phyloP scores from a whole-genome alignment of 2,329 filamentous ascomycete genomes.

The Microcyclospora pomicola region DNA sequence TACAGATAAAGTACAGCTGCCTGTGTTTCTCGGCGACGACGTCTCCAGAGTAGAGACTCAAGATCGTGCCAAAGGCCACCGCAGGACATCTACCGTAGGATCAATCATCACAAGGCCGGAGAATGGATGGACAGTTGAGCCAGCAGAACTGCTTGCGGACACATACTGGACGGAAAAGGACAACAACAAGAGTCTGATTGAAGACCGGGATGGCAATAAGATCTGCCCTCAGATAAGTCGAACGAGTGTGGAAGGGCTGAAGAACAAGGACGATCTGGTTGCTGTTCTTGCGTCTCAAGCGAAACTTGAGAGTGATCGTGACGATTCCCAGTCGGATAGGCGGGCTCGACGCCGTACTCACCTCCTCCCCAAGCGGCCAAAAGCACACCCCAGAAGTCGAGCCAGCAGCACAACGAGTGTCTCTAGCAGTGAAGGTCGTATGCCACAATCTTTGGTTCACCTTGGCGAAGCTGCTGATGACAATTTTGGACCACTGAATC shows the following conservation, averaged over 20 bases:
- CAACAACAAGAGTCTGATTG: conserved; percentile 65
- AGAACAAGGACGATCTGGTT: conserved; percentile 10
- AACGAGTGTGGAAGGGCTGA: conserved; percentile 12
- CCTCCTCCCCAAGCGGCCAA: conserved; percentile 1
- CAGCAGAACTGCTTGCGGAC: conserved; percentile 79
- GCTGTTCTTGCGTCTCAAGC: conserved; percentile 3
- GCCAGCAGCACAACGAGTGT: conserved; percentile 15
- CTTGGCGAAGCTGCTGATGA: conserved; percentile 21
- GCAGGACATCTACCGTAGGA: conserved; percentile 27
- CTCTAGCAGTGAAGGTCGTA: conserved; percentile 25
- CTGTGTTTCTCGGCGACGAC: conserved; percentile 16
- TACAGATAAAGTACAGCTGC: conserved; percentile 18
- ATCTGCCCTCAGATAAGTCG: conserved; percentile 43
- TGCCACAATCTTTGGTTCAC: conserved; percentile 35
- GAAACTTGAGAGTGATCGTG: conserved; percentile 1
- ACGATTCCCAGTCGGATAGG: neutral
- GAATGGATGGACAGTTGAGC: conserved; percentile 72
- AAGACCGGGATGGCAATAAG: conserved; percentile 61
- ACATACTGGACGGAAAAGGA: conserved; percentile 78
- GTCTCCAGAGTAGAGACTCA: conserved; percentile 3
- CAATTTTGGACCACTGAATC: conserved; percentile 33
- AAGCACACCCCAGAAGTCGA: conserved; percentile 3
- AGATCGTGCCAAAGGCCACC: conserved; percentile 12
- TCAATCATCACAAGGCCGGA: conserved; percentile 57
- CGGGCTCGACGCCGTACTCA: conserved; percentile 1